A percentile compares a stretch with the other conserved stretches of the same genome.
phyloP scores from a whole-genome alignment of 305 asterid genomes.

The Fraxinus platypoda region DNA sequence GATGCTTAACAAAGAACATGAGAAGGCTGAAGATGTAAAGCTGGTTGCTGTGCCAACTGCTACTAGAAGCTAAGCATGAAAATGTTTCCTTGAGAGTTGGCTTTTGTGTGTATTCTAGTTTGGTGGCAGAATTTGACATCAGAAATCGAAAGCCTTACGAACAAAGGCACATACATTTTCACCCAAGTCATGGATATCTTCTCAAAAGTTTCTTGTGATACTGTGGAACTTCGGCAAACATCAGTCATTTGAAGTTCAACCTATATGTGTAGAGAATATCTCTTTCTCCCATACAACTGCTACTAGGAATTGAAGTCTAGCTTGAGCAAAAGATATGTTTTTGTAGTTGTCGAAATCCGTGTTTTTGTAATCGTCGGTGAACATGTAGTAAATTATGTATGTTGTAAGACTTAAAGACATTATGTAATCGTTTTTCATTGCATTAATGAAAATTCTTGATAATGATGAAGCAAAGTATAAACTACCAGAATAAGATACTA shows the following conservation, averaged over 20 bases:
- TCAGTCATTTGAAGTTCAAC: constrained; percentile 10
- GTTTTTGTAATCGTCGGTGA: no score
- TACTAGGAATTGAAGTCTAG: constrained; percentile 3
- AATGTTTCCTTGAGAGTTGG: constrained; percentile 1
- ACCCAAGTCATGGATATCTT: not conserved
- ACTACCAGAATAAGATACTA: no score
- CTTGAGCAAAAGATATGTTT: not conserved
- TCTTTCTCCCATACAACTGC: not conserved
- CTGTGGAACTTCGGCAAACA: constrained; percentile 17
- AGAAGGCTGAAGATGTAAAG: constrained; percentile 78
- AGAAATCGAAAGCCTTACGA: not conserved
- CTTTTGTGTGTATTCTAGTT: constrained; percentile 14
- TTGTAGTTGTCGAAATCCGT: not conserved
- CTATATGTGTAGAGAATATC: constrained; percentile 9
- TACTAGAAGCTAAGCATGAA: constrained; percentile 54
- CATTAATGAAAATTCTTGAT: no score
- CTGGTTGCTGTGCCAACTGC: constrained; percentile 66
- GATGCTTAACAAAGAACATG: constrained; percentile 96
- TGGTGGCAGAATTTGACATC: constrained; percentile 6
- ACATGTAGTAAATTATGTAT: no score
- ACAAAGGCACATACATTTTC: not conserved
- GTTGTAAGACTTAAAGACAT: no score
- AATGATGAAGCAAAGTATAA: no score
- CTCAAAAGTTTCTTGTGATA: not conserved
- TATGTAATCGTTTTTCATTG: no score